Evolutionary conservation across 108 stramenopile species (phyloP).

Genomic region (Discostella stelligeroides): DNA sequence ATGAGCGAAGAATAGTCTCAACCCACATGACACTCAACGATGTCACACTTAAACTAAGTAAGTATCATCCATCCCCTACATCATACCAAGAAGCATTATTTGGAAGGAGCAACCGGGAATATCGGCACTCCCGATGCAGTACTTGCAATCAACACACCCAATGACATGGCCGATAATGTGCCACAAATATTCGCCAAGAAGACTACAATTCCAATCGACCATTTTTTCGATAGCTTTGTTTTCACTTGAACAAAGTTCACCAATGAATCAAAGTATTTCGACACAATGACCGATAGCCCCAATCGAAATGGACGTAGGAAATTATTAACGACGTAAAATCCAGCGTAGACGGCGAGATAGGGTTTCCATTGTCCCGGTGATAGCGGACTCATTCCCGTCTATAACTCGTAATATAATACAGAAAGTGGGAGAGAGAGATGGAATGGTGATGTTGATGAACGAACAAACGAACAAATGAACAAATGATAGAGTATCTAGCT

Average conservation of each 20-base stretch:
- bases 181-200: slow-evolving; percentile 71
- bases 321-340: slow-evolving; percentile 64
- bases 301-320: slow-evolving; percentile 58
- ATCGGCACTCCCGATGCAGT: slow-evolving; percentile 72
- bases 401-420: neutral
- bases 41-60: too few relatives aligned
- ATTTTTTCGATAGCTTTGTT: slow-evolving; percentile 37
- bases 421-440: neutral
- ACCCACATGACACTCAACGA: too few relatives aligned
- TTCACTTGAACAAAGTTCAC: slow-evolving; percentile 57
- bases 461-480: neutral
- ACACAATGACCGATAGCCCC: slow-evolving; percentile 55
- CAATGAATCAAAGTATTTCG: slow-evolving; percentile 68
- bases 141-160: slow-evolving; percentile 67
- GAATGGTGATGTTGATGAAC: neutral
- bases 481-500: too few relatives aligned
- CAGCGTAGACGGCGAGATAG: slow-evolving; percentile 64
- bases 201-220: slow-evolving; percentile 64
- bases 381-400: slow-evolving; percentile 60
- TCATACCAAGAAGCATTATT: too few relatives aligned
- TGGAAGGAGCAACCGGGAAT: too few relatives aligned
- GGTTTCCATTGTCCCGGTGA: slow-evolving; percentile 71
- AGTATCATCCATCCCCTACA: too few relatives aligned
- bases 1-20: too few relatives aligned
- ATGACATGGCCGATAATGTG: slow-evolving; percentile 60